Conservation (phyloP, 768 basidiomycete species). For the Mycena galopus region DNA sequence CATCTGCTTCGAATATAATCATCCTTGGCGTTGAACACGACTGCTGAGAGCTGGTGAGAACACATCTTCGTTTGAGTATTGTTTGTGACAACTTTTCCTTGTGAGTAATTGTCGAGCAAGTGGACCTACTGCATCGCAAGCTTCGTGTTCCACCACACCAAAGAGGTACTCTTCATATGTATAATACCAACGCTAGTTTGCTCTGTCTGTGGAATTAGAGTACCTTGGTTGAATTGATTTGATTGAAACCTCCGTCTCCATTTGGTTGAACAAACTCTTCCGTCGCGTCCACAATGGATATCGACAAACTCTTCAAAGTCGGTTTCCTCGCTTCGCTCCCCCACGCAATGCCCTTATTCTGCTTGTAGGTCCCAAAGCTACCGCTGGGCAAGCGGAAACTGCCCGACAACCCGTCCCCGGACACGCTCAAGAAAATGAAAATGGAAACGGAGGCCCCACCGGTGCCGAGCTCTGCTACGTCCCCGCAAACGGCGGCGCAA, state of each 20-base stretch:
- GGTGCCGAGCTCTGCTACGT: constrained; percentile 23
- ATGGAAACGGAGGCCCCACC: constrained; percentile 56
- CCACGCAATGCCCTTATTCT: constrained; percentile 16
- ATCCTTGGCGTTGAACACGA: constrained; percentile 6
- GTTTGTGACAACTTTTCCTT: no score
- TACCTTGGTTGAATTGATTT: not conserved
- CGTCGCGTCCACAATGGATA: constrained; percentile 52
- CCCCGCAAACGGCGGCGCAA: constrained; percentile 20
- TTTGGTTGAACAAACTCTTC: not conserved
- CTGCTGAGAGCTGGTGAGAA: not conserved
- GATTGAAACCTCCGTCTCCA: not conserved
- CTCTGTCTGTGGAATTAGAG: not conserved
- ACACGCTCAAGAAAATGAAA: constrained; percentile 86
- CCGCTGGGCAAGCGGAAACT: constrained; percentile 79
- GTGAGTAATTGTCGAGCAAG: no score
- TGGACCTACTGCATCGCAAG: no score
- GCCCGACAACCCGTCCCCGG: constrained; percentile 81
- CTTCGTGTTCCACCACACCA: no score
- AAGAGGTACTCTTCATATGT: not conserved
- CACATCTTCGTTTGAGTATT: not conserved
- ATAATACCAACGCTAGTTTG: not conserved
- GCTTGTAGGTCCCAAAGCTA: constrained; percentile 72
- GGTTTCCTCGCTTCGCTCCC: not conserved
- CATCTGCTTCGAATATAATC: constrained; percentile 36
- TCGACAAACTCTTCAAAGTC: constrained; percentile 66